These are phyloP conservation scores for Adansonia madagascariensis DNA, from an alignment of 441 rosid genomes.

Conservation along the genomic window DNA sequence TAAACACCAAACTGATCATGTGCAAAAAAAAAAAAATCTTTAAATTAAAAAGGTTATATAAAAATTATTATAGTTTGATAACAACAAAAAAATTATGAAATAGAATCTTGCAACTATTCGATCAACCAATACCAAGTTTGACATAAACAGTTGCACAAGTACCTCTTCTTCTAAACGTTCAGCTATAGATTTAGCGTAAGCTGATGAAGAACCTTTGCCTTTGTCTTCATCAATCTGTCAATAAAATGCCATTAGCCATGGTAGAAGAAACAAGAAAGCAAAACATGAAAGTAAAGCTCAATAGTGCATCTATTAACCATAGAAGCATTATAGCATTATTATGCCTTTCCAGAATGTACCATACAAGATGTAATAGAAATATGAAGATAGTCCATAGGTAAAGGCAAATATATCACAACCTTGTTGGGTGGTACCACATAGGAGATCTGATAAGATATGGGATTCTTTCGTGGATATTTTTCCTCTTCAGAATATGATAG, in stretches of 20 bases:
- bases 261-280: constrained; percentile 14
- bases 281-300: not conserved
- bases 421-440: constrained; percentile 86
- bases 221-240: constrained; percentile 79
- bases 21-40: not conserved
- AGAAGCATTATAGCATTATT: constrained; percentile 3
- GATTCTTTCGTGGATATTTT: constrained; percentile 68
- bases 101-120: not conserved
- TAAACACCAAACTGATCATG: not conserved
- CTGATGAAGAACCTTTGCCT: constrained; percentile 62
- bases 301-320: constrained; percentile 13
- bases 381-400: constrained; percentile 3
- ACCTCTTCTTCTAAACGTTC: constrained; percentile 92
- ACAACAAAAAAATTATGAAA: not conserved
- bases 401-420: constrained; percentile 49
- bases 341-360: constrained; percentile 14
- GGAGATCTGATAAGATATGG: constrained; percentile 64
- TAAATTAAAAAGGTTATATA: not conserved
- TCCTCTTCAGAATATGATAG: constrained; percentile 53
- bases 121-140: constrained; percentile 13
- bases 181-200: constrained; percentile 56
- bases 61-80: constrained; percentile 1
- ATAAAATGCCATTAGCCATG: constrained; percentile 23
- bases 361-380: constrained; percentile 17
- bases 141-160: constrained; percentile 20